These are phyloP conservation scores for Lojkania enalia DNA, from an alignment of 2,329 filamentous ascomycete species.

Conservation along the genomic window DNA sequence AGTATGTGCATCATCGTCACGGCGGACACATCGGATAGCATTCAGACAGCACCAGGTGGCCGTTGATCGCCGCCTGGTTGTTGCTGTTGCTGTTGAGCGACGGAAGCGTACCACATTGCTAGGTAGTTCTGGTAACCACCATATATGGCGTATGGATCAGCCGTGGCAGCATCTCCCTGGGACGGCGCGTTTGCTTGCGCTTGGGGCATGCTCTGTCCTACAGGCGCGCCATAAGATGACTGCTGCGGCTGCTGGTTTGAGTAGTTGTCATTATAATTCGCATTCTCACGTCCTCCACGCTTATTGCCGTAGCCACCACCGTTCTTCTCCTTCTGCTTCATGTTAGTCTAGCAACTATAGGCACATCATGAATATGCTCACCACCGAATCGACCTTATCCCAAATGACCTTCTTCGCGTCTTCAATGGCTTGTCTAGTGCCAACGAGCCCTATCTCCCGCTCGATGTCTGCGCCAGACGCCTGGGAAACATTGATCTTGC, in stretches of 20 bases:
- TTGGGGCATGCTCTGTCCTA: conserved; percentile 31
- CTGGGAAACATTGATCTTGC: conserved; percentile 92
- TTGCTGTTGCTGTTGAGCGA: conserved; percentile 56
- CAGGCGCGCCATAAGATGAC: conserved; percentile 42
- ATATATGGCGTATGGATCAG: conserved; percentile 70
- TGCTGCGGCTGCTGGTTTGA: conserved; percentile 49
- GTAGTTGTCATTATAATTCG: conserved; percentile 48
- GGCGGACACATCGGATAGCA: conserved; percentile 29
- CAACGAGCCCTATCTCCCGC: conserved; percentile 84
- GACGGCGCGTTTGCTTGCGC: conserved; percentile 47
- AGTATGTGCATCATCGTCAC: conserved; percentile 42
- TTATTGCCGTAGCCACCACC: conserved; percentile 42
- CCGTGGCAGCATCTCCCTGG: conserved; percentile 51
- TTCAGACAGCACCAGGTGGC: conserved; percentile 40
- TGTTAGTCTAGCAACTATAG: conserved; percentile 20
- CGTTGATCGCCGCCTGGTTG: conserved; percentile 23
- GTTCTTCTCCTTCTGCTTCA: conserved; percentile 52
- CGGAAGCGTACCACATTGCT: conserved; percentile 77
- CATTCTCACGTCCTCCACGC: conserved; percentile 40
- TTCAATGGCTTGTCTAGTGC: conserved; percentile 74
- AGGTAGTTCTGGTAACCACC: conserved; percentile 82
- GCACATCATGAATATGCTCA: conserved; percentile 54
- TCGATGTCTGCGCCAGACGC: conserved; percentile 78
- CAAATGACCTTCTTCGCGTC: conserved; percentile 83
- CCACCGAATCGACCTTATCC: conserved; percentile 88